These are phyloP conservation scores for Trichoderma atroviride DNA, from an alignment of 2,329 filamentous ascomycete genomes.

Conservation along the genomic window DNA sequence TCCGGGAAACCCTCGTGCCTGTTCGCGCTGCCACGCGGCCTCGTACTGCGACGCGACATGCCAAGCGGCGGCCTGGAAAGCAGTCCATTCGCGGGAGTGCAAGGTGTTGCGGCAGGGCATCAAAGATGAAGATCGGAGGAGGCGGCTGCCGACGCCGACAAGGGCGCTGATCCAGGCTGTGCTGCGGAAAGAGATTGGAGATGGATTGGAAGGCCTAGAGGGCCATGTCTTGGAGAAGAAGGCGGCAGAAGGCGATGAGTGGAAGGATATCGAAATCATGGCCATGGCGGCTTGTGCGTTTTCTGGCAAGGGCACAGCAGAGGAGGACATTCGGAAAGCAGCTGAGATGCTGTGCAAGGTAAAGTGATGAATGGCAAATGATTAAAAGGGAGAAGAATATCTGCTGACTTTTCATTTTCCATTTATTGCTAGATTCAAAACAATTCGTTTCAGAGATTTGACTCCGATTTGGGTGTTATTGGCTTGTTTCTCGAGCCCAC, in stretches of 20 bases:
- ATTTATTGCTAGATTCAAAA: slow-evolving; percentile 54
- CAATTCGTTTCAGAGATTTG: slow-evolving; percentile 62
- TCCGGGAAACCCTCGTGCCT: slow-evolving; percentile 41
- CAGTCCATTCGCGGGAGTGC: slow-evolving; percentile 59
- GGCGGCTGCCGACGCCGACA: slow-evolving; percentile 55
- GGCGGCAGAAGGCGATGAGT: slow-evolving; percentile 37
- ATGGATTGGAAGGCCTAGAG: slow-evolving; percentile 47
- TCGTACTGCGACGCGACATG: slow-evolving; percentile 59
- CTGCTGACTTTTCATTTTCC: not conserved
- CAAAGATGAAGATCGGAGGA: slow-evolving; percentile 29
- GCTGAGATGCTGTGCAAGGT: slow-evolving; percentile 59
- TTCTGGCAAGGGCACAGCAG: slow-evolving; percentile 43
- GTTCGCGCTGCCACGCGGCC: slow-evolving; percentile 56
- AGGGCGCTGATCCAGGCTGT: slow-evolving; percentile 57
- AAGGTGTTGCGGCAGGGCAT: slow-evolving; percentile 43
- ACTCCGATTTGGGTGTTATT: slow-evolving; percentile 54
- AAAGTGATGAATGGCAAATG: not conserved
- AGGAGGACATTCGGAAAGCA: slow-evolving; percentile 44
- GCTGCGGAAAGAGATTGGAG: slow-evolving; percentile 41
- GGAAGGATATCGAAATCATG: slow-evolving; percentile 55
- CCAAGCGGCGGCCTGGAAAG: slow-evolving; percentile 57
- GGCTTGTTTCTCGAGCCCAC: slow-evolving; percentile 60
- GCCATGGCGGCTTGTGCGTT: slow-evolving; percentile 48
- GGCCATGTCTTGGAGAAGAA: slow-evolving; percentile 49
- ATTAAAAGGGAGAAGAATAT: too few species aligned